Evolutionary conservation across 495 filamentous ascomycete species (phyloP).

Genomic region (Saxispiralis lemnorum): DNA sequence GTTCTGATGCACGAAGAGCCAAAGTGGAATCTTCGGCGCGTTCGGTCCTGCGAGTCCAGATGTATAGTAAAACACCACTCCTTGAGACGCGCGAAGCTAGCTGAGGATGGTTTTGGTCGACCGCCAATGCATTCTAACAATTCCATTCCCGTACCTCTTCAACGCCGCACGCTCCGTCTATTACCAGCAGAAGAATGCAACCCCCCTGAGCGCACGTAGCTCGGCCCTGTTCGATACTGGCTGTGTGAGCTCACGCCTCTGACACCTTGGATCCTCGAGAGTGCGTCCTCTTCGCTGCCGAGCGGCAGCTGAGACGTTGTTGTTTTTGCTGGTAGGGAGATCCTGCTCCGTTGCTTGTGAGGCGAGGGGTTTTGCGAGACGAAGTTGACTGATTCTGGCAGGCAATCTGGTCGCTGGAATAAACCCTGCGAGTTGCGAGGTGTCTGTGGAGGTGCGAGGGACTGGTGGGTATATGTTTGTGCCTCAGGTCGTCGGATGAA

Average conservation of each 20-base stretch:
- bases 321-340: not conserved
- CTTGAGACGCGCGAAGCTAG: too few species aligned
- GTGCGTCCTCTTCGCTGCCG: not conserved
- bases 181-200: not conserved
- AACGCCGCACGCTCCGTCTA: constrained; percentile 2
- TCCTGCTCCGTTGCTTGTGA: not conserved
- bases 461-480: not conserved
- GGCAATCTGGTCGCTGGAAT: constrained; percentile 7
- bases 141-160: too few species aligned
- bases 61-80: too few species aligned
- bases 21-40: too few species aligned
- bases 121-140: too few species aligned
- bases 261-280: constrained; percentile 10
- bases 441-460: not conserved
- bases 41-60: too few species aligned
- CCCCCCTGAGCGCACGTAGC: not conserved
- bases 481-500: not conserved
- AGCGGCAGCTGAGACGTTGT: not conserved
- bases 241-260: constrained; percentile 9
- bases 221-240: not conserved
- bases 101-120: too few species aligned
- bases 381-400: not conserved
- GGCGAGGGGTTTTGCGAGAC: not conserved
- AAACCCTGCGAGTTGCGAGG: constrained; percentile 7
- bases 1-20: too few species aligned